phyloP scores from a whole-genome alignment of 352 stramenopile species.

The Globisporangium iwayamae region DNA sequence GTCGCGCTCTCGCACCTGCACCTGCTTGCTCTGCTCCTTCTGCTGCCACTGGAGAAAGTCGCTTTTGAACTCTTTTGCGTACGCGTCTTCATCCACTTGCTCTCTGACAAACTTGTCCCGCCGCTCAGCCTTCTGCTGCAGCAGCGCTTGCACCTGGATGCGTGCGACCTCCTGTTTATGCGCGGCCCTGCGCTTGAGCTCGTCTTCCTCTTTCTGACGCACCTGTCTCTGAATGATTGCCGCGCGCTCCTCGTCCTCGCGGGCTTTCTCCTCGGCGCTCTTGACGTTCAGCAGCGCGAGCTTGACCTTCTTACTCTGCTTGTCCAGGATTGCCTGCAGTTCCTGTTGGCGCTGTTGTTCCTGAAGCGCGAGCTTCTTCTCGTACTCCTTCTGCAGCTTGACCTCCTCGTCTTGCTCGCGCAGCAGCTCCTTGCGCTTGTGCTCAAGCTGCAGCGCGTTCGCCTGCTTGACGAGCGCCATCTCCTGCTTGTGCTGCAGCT shows the following conservation, averaged over 20 bases:
- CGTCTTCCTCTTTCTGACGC: conserved; percentile 30
- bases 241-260: conserved; percentile 50
- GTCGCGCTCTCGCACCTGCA: conserved; percentile 32
- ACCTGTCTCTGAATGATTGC: conserved; percentile 38
- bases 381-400: conserved; percentile 41
- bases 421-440: conserved; percentile 36
- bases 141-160: conserved; percentile 34
- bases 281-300: conserved; percentile 58
- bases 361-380: conserved; percentile 44
- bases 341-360: conserved; percentile 42
- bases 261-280: conserved; percentile 52
- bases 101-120: conserved; percentile 21
- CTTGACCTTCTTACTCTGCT: conserved; percentile 55
- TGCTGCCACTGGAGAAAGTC: conserved; percentile 46
- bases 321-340: conserved; percentile 41
- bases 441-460: conserved; percentile 46
- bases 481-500: conserved; percentile 39
- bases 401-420: conserved; percentile 43
- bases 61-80: conserved; percentile 41
- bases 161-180: conserved; percentile 30
- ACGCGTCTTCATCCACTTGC: conserved; percentile 35
- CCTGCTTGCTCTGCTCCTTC: conserved; percentile 26
- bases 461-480: conserved; percentile 44
- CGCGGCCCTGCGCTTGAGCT: conserved; percentile 28
- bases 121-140: conserved; percentile 45